These are phyloP conservation scores for Clavariopsis aquatica DNA, from an alignment of 495 filamentous ascomycete genomes.

Conservation along the genomic window DNA sequence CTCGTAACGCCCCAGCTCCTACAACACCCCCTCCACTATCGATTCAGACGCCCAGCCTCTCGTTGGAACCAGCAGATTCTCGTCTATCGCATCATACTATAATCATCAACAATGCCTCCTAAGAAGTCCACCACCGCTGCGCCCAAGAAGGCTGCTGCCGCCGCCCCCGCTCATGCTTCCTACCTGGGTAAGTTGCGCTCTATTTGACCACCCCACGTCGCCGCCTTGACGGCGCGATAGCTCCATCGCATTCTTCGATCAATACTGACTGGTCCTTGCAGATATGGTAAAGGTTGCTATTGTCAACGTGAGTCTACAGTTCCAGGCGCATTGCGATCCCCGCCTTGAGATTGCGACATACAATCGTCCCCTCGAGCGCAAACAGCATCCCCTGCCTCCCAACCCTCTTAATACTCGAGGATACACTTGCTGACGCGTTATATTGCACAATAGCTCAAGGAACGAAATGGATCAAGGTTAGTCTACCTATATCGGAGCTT, in stretches of 20 bases:
- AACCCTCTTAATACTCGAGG: constrained; percentile 11
- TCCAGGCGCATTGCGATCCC: constrained; percentile 45
- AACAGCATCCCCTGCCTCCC: constrained; percentile 23
- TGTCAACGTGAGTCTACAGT: constrained; percentile 57
- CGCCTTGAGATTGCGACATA: constrained; percentile 44
- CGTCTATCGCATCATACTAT: constrained; percentile 15
- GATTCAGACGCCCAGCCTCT: constrained; percentile 14
- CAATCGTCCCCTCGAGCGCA: constrained; percentile 14
- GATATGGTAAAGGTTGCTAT: constrained; percentile 72
- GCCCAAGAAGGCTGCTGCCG: constrained; percentile 54
- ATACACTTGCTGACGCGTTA: constrained; percentile 52
- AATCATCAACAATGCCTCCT: constrained; percentile 59
- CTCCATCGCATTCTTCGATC: constrained; percentile 36
- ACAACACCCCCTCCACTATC: constrained; percentile 15
- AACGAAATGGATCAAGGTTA: constrained; percentile 66
- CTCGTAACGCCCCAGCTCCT: constrained; percentile 27
- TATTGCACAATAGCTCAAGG: constrained; percentile 58
- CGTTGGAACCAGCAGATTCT: constrained; percentile 28
- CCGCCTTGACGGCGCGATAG: constrained; percentile 26
- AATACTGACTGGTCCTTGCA: constrained; percentile 50
- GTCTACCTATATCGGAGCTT: constrained; percentile 36
- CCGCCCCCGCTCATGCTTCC: constrained; percentile 54
- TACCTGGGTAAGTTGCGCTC: constrained; percentile 53
- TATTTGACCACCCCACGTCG: constrained; percentile 14
- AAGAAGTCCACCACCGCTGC: constrained; percentile 59